Percentiles rank a stretch among this genome's conserved stretches.
Conservation (phyloP, 768 basidiomycete genomes). For the Symmetrospora coprosmae region DNA sequence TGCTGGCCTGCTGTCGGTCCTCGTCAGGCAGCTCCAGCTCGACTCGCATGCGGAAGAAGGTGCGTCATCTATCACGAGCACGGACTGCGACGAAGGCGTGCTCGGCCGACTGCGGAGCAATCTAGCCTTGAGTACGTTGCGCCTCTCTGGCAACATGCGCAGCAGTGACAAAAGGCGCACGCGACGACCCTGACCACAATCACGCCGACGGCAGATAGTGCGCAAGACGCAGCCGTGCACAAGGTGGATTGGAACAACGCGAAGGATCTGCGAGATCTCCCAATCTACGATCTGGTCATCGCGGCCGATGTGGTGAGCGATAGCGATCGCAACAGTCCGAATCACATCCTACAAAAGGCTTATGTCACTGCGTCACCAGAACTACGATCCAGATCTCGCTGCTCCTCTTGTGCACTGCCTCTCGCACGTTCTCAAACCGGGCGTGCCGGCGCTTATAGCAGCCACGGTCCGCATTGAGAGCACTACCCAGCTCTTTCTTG, state of each 20-base stretch:
- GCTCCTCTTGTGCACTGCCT: background rate
- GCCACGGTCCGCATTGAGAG: slow-evolving; percentile 1
- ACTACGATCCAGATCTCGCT: background rate
- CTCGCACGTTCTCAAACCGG: background rate
- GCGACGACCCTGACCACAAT: no score
- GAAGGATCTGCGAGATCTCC: background rate
- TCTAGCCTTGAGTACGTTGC: slow-evolving; percentile 1
- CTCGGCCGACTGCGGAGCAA: background rate
- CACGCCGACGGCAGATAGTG: background rate
- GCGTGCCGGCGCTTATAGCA: background rate
- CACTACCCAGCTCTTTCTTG: background rate
- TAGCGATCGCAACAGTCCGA: no score
- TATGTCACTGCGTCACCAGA: background rate
- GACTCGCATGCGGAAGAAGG: background rate
- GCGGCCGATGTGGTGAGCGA: slow-evolving; percentile 1
- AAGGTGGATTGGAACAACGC: background rate
- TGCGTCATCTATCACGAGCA: background rate
- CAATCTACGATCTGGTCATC: background rate
- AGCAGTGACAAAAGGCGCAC: no score
- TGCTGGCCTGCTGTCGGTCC: slow-evolving; percentile 35
- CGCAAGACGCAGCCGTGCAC: background rate
- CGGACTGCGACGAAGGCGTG: slow-evolving; percentile 16
- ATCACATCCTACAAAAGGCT: background rate
- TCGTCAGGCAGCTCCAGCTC: slow-evolving; percentile 14
- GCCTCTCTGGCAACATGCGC: background rate